Conservation (phyloP, 352 stramenopile species). For the Pythium phragmiticola region DNA sequence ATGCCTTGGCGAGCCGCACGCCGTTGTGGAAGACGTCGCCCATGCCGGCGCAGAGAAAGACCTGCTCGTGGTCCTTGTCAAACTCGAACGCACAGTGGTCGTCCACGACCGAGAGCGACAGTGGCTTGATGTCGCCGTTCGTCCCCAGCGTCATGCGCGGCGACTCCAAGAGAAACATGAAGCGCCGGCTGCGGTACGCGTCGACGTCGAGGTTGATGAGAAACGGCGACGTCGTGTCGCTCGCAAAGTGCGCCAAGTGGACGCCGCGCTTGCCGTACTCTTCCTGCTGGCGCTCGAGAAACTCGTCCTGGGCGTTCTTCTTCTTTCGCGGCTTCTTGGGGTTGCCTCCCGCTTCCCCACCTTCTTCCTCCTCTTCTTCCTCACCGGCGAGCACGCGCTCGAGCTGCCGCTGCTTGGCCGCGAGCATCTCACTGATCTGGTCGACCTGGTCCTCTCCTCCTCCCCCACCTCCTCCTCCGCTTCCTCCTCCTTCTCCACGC, state of each 20-base stretch:
- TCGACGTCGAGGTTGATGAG: slow-evolving; percentile 95
- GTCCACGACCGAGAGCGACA: slow-evolving; percentile 89
- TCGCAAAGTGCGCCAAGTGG: slow-evolving; percentile 87
- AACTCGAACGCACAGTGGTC: slow-evolving; percentile 86
- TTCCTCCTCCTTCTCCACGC: slow-evolving; percentile 11
- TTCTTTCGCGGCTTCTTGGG: slow-evolving; percentile 8
- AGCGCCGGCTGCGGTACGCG: slow-evolving; percentile 89
- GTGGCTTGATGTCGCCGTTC: slow-evolving; percentile 90
- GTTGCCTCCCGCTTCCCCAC: slow-evolving; percentile 15
- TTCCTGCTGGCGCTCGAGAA: slow-evolving; percentile 85
- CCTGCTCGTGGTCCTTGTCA: slow-evolving; percentile 40
- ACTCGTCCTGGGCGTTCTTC: slow-evolving; percentile 72
- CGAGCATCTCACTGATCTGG: slow-evolving; percentile 62
- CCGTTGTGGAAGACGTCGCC: slow-evolving; percentile 90
- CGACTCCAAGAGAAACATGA: slow-evolving; percentile 90
- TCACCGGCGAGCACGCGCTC: slow-evolving; percentile 65
- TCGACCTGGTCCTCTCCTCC: slow-evolving; percentile 45
- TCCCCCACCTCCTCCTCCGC: slow-evolving; percentile 29
- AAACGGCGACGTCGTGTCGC: slow-evolving; percentile 80
- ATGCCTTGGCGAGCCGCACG: slow-evolving; percentile 43
- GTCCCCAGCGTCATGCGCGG: slow-evolving; percentile 44
- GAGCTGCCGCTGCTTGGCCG: slow-evolving; percentile 70
- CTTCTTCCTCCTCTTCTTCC: slow-evolving; percentile 29
- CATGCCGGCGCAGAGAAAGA: slow-evolving; percentile 62
- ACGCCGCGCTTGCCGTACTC: slow-evolving; percentile 92